Conservation (phyloP, 495 filamentous ascomycete species). For the Thermochaetoides thermophila region DNA sequence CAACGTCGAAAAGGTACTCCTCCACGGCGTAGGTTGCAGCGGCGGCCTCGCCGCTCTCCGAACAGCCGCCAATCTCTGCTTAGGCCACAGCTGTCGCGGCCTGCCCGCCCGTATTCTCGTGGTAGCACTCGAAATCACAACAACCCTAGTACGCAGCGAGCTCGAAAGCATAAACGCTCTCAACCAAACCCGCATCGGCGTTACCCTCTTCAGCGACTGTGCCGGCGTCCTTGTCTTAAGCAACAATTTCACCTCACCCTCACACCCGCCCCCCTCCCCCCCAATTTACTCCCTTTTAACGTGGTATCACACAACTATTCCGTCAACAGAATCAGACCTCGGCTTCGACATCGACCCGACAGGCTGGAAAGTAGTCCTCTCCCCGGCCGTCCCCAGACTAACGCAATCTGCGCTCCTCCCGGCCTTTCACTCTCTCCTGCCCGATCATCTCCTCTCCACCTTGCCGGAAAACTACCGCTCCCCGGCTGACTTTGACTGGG, state of each 20-base stretch:
- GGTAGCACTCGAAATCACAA: conserved; percentile 46
- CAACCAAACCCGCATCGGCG: conserved; percentile 41
- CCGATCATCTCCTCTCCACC: conserved; percentile 20
- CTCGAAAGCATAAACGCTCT: conserved; percentile 37
- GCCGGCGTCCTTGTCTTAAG: conserved; percentile 43
- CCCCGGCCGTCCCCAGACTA: conserved; percentile 39
- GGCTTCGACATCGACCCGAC: conserved; percentile 45
- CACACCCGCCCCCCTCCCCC: conserved; percentile 34
- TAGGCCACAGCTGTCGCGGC: conserved; percentile 36
- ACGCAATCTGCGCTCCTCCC: conserved; percentile 32
- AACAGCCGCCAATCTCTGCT: conserved; percentile 45
- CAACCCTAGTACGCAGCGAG: conserved; percentile 41
- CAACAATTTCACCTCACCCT: conserved; percentile 39
- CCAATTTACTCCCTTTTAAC: conserved; percentile 42
- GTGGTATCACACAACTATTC: conserved; percentile 41
- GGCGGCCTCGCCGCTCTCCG: conserved; percentile 49
- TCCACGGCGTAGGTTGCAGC: conserved; percentile 50
- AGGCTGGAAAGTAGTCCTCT: conserved; percentile 48
- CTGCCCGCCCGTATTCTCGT: conserved; percentile 42
- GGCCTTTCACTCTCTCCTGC: conserved; percentile 33
- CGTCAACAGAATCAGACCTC: conserved; percentile 40
- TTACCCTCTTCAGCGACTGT: conserved; percentile 48
- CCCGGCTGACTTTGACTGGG: conserved; percentile 49
- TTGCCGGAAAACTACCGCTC: conserved; percentile 26
- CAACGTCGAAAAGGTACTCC: conserved; percentile 40